A percentile compares a stretch with the other conserved stretches of the same genome.
Evolutionary conservation across 345 rosid species (phyloP).

Genomic region (Excoecaria agallocha): DNA sequence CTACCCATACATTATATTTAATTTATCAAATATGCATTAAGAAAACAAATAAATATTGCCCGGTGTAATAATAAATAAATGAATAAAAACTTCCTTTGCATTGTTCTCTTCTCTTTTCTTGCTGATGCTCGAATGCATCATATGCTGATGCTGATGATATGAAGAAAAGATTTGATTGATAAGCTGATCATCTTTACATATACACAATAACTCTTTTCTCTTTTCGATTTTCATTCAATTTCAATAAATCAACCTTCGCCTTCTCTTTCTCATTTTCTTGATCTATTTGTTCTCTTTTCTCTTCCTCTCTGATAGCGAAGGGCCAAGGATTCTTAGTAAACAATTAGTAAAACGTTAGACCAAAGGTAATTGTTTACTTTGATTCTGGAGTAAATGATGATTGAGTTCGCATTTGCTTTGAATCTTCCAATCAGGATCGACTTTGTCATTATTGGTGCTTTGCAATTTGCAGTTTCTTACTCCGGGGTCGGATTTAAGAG

Average conservation of each 20-base stretch:
- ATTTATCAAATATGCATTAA: no score
- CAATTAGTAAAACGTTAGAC: background rate
- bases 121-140: background rate
- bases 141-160: background rate
- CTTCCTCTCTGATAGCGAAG: background rate
- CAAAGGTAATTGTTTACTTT: slow-evolving; percentile 2
- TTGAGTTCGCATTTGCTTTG: background rate
- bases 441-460: background rate
- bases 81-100: no score
- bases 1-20: no score
- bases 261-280: background rate
- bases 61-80: background rate
- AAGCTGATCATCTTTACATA: background rate
- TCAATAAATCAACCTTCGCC: background rate
- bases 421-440: background rate
- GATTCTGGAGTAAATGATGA: background rate
- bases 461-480: background rate
- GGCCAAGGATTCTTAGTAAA: background rate
- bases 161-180: background rate
- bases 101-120: background rate
- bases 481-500: background rate
- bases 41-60: no score
- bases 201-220: no score
- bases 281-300: background rate
- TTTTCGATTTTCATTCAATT: no score